Conservation (phyloP, 495 filamentous ascomycete species). For the Hyaloscypha hepaticicola region DNA sequence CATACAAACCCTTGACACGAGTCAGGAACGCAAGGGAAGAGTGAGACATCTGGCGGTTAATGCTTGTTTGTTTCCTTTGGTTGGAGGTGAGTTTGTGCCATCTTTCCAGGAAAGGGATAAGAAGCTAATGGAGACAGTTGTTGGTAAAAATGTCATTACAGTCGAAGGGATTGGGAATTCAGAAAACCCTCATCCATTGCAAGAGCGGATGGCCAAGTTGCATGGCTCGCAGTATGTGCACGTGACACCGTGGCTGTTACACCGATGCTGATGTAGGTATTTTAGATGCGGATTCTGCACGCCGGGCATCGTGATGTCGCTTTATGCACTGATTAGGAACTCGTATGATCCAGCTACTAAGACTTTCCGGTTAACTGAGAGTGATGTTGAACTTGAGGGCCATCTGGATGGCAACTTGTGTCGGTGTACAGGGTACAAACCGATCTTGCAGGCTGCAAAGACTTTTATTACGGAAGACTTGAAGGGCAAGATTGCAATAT, state of each 20-base stretch:
- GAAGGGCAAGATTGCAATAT: constrained; percentile 32
- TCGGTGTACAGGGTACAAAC: constrained; percentile 44
- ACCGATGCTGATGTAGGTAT: not conserved
- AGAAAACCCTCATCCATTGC: constrained; percentile 40
- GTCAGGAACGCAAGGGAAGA: not conserved
- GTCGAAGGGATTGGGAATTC: constrained; percentile 41
- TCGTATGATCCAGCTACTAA: constrained; percentile 37
- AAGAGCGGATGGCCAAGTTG: constrained; percentile 43
- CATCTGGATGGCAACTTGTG: constrained; percentile 44
- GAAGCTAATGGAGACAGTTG: constrained; percentile 20
- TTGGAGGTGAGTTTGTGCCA: constrained; percentile 20
- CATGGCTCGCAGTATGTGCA: constrained; percentile 40
- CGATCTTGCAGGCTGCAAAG: constrained; percentile 45
- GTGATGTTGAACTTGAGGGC: constrained; percentile 40
- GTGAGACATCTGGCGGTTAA: constrained; percentile 32
- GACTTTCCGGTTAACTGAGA: constrained; percentile 34
- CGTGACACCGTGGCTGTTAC: not conserved
- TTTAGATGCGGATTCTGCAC: constrained; percentile 36
- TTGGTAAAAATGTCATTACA: constrained; percentile 45
- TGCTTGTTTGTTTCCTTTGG: constrained; percentile 25
- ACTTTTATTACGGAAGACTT: constrained; percentile 51
- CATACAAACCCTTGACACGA: constrained; percentile 31
- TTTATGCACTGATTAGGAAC: constrained; percentile 43
- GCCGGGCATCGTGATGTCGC: constrained; percentile 43
- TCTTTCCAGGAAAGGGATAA: not conserved